A percentile compares a stretch with the other conserved stretches of the same genome.
Conservation (phyloP, 1,284 basidiomycete genomes). For the Amylostereum areolatum region DNA sequence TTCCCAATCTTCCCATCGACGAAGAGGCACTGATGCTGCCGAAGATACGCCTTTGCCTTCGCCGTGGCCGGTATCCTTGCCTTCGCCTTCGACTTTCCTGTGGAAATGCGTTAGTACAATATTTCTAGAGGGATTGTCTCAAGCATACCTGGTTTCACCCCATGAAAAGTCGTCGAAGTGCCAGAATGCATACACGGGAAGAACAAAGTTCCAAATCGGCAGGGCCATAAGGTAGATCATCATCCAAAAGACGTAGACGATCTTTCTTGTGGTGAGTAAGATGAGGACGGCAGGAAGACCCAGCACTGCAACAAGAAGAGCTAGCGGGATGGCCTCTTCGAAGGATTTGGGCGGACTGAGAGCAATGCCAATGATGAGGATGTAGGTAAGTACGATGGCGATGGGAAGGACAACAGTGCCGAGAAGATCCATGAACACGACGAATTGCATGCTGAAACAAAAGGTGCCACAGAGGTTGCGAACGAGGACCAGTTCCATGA, state of each 20-base stretch:
- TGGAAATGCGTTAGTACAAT: conserved; percentile 12
- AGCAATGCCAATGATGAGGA: conserved; percentile 80
- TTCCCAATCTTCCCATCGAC: conserved; percentile 99
- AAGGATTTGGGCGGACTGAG: conserved; percentile 81
- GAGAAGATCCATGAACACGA: conserved; percentile 97
- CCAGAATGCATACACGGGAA: conserved; percentile 97
- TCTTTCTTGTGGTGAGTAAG: conserved; percentile 88
- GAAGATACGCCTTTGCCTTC: conserved; percentile 53
- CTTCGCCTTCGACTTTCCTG: conserved; percentile 78
- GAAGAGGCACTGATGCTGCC: conserved; percentile 72
- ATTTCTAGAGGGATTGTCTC: conserved; percentile 4
- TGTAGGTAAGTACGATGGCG: conserved; percentile 89
- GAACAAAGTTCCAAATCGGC: conserved; percentile 93
- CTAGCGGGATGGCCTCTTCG: conserved; percentile 90
- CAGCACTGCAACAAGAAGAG: conserved; percentile 85
- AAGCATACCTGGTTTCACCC: conserved; percentile 87
- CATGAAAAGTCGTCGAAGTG: conserved; percentile 99
- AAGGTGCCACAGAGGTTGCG: conserved; percentile 95
- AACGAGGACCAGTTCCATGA: conserved; percentile 98
- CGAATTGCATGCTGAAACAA: conserved; percentile 97
- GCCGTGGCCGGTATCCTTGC: conserved; percentile 64
- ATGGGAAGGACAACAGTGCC: conserved; percentile 95
- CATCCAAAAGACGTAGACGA: conserved; percentile 98
- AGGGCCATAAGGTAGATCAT: conserved; percentile 88
- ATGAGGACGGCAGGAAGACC: conserved; percentile 93